Evolutionary conservation across 352 stramenopile species (phyloP), one percentile per base, ranked within the genome.

Genomic region (Blastocystis sp.): DNA sequence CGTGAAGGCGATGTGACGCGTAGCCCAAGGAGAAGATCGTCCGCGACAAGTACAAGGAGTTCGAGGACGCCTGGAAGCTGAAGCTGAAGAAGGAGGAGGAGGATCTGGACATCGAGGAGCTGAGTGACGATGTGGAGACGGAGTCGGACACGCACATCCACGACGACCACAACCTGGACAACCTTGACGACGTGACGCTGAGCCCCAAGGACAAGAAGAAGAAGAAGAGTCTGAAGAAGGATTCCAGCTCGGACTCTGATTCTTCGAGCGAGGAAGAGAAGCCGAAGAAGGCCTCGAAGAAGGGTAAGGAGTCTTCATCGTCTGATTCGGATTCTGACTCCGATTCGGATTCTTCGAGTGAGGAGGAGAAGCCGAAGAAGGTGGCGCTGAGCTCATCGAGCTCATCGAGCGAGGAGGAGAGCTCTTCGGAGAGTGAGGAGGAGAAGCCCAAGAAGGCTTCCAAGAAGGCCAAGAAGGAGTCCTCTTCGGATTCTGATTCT

Each of bases 71-170:
- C 7, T 84, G 74, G 74, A 84, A 84, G 61, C 74, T 84, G 59
- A 41, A 70, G 53, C 53, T 84, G 74, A 84, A 84, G 74, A 84
- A 84, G 74, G 74, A 84, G 74, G 74, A 84, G 53, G 74, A 84
- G 61, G 74, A 84, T n/a, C 56, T 84, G 38, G 74, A 84, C 53
- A 84, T 84, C 43, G 74, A 84, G 53, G 74, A 84, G 74, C 56
- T 84, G 74, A 59, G 66, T 41, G 74, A 84, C 1, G 74, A 84
- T 48, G 74, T 84, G 59, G 52, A 62, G 28, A 84, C 74, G 3
- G 74, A 84, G 53, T 84, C 74, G 61, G 74, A 84, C 61, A 84
- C 74, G 28, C 74, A 84, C n/a, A 84, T 84, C 28, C 74, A 59
- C 53, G 74, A 84, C 48, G 74, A 59, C 28, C 74, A 84, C 53